Evolutionary conservation across 192 early-diverging fungal species (phyloP).

Genomic region (Backusella morwellensis): DNA sequence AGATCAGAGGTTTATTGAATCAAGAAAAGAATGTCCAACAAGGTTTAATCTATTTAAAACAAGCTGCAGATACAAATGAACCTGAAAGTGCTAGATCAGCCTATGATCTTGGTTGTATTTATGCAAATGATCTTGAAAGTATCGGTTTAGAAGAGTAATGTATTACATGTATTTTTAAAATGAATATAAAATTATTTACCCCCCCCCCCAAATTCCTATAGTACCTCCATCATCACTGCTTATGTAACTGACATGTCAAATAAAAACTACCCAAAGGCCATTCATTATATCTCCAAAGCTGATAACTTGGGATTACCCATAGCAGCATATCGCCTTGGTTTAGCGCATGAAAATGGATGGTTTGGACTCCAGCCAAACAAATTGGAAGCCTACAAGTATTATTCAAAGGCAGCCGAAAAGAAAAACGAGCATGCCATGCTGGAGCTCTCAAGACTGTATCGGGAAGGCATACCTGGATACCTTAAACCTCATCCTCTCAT

Average conservation of each 20-base stretch:
- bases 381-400: constrained; percentile 70
- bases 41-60: constrained; percentile 80
- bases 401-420: constrained; percentile 76
- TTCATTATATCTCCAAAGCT: constrained; percentile 70
- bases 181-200: not conserved
- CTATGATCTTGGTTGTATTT: constrained; percentile 76
- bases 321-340: constrained; percentile 76
- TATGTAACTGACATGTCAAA: constrained; percentile 35
- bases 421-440: constrained; percentile 82
- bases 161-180: not conserved
- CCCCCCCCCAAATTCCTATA: not conserved
- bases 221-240: not conserved
- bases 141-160: constrained; percentile 39
- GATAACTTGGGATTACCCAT: constrained; percentile 68
- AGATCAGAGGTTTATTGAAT: constrained; percentile 72
- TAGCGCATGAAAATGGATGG: constrained; percentile 76
- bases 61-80: constrained; percentile 54
- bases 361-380: constrained; percentile 65
- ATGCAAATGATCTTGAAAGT: constrained; percentile 63
- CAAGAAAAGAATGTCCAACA: constrained; percentile 70
- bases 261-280: constrained; percentile 58
- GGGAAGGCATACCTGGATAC: constrained; percentile 53
- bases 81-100: constrained; percentile 74
- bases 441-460: constrained; percentile 82
- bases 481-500: constrained; percentile 22